Evolutionary conservation across 306 rosid species (phyloP).

Genomic region (Prunus mira): DNA sequence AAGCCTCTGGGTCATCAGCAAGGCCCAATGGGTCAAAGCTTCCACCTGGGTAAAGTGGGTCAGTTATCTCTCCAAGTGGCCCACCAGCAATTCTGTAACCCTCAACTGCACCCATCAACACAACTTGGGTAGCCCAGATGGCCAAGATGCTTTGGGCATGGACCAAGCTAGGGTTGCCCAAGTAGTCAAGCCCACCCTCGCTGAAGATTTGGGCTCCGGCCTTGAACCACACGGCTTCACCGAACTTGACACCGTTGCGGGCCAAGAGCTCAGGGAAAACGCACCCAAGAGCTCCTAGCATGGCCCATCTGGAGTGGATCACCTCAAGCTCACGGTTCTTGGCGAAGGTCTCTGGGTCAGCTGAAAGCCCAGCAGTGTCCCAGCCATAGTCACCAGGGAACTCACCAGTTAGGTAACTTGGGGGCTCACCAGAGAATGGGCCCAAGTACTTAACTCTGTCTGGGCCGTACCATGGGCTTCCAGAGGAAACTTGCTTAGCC

Average conservation of each 20-base stretch:
- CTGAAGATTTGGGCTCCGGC: conserved; percentile 90
- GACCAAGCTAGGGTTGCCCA: conserved; percentile 88
- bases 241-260: conserved; percentile 82
- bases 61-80: conserved; percentile 76
- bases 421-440: conserved; percentile 84
- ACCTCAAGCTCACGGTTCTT: conserved; percentile 78
- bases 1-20: conserved; percentile 94
- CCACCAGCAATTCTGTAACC: conserved; percentile 91
- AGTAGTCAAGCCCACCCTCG: conserved; percentile 91
- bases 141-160: conserved; percentile 96
- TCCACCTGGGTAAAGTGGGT: conserved; percentile 94
- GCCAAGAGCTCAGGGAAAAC: conserved; percentile 85
- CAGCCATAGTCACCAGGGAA: conserved; percentile 89
- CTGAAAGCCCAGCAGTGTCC: conserved; percentile 93
- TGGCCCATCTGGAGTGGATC: conserved; percentile 87
- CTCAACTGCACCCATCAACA: conserved; percentile 89
- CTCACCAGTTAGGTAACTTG: conserved; percentile 67
- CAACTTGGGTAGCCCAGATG: conserved; percentile 76
- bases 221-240: conserved; percentile 93
- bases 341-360: conserved; percentile 87
- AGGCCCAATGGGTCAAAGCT: conserved; percentile 97
- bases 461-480: conserved; percentile 91
- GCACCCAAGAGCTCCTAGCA: conserved; percentile 84
- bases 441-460: conserved; percentile 94
- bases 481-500: conserved; percentile 36